Base-by-base conservation (phyloP, 108 stramenopile species). In the Nitzschia sp. region DNA sequence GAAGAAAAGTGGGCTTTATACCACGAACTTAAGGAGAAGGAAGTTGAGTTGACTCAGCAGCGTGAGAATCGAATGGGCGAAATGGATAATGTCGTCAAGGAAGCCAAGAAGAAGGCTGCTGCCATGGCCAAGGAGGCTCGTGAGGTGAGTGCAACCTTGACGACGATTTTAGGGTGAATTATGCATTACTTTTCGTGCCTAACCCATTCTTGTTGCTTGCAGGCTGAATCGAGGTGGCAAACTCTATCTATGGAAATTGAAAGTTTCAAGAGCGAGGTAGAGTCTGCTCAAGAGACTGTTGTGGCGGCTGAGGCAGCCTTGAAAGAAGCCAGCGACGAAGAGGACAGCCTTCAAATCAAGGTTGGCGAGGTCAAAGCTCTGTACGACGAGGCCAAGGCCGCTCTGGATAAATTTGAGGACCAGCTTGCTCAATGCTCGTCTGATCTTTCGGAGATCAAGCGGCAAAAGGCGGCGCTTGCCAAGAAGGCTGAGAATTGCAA, bases 11-110 rank as follows among this genome's bases (percentile, higher is more conserved):
- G 88, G 89, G 79, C 63, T 51, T 80, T 92, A 31, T 85, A 94
- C 75, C 69, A 94, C 57, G 86, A 93, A 48, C 74, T 95, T 42
- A 86, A 95, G 30, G 87, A 83, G 49, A 82, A 81, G 77, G 91
- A 93, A 82, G 78, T 75, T n/a, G 89, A 95, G 58, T 68, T 93
- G 27, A 92, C 92, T 24, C 82, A 82, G 48, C 72, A 89, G 29
- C 83, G 94, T 17, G 94, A 93, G 56, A 71, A 85, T 34, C 79
- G 81, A 53, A 76, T 94, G 48, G 82, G 79, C 48, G 79, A 93
- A 23, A 85, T 93, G 32, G 90, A 97, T 38, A 28, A 24, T 0
- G 71, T 59, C 25, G 79, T 94, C 23, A 86, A 86, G 68, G 59
- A 85, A 38, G 95, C 92, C 11, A 92, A 94, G 67, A 80, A 85